phyloP scores from a whole-genome alignment of 208 protist species.

The Acanthamoeba healyi region DNA sequence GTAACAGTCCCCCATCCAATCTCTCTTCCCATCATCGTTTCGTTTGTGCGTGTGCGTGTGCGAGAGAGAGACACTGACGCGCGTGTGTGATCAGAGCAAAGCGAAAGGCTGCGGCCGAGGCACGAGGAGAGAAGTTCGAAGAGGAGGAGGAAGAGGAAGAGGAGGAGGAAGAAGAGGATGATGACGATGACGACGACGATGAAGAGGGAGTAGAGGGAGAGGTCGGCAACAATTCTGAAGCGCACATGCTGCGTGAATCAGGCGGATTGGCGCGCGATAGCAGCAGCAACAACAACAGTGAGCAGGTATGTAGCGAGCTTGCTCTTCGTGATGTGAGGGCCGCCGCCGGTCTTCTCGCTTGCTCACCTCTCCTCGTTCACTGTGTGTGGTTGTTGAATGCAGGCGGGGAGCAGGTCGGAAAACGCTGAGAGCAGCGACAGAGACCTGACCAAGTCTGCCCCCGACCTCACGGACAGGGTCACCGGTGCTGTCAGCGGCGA shows the following conservation, averaged over 20 bases:
- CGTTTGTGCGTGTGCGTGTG: too few relatives aligned
- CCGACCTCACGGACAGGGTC: not conserved
- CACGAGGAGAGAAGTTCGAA: not conserved
- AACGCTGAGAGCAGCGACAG: slow-evolving; percentile 29
- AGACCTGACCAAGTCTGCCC: slow-evolving; percentile 7
- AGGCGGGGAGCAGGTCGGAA: not conserved
- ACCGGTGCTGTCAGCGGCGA: not conserved
- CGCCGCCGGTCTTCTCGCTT: not conserved
- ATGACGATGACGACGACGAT: slow-evolving; percentile 11
- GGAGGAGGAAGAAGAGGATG: slow-evolving; percentile 6
- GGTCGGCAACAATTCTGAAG: not conserved
- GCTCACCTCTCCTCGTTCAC: not conserved
- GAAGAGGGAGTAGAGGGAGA: slow-evolving; percentile 2
- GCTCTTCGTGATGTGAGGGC: too few relatives aligned
- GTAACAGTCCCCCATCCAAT: not conserved
- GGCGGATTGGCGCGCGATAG: too few relatives aligned
- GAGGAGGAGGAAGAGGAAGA: not conserved
- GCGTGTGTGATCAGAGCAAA: not conserved
- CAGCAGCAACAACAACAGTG: not conserved
- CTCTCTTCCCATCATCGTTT: not conserved
- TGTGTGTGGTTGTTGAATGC: not conserved
- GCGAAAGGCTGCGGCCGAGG: not conserved
- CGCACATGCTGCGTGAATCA: not conserved
- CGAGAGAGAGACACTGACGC: too few relatives aligned
- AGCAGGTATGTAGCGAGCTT: not conserved